phyloP scores from a whole-genome alignment of 2,329 filamentous ascomycete genomes.

The Chaetomiaceae sp. region DNA sequence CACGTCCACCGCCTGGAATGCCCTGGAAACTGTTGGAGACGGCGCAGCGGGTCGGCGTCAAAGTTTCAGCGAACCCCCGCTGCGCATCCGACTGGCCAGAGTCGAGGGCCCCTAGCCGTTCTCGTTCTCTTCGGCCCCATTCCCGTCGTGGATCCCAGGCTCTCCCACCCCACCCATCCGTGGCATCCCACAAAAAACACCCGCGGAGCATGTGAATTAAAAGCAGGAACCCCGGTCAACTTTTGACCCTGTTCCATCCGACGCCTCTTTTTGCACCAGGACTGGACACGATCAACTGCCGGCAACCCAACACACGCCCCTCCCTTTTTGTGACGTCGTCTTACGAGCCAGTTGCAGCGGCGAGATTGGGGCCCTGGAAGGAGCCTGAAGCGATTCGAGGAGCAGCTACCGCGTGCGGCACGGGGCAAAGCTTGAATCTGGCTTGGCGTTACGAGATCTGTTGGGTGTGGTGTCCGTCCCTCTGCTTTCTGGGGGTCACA shows the following conservation, averaged over 20 bases:
- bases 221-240: conserved; percentile 16
- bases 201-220: conserved; percentile 22
- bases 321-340: conserved; percentile 9
- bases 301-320: background rate
- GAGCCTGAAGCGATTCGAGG: background rate
- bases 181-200: conserved; percentile 18
- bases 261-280: background rate
- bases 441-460: conserved; percentile 20
- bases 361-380: too few relatives aligned
- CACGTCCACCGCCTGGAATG: background rate
- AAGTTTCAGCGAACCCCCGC: background rate
- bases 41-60: background rate
- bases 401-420: conserved; percentile 2
- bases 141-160: background rate
- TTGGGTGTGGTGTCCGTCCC: background rate
- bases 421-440: conserved; percentile 12
- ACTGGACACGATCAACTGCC: conserved; percentile 2
- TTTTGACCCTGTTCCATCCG: background rate
- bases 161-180: background rate
- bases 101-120: background rate
- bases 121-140: too few relatives aligned
- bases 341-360: background rate
- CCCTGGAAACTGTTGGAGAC: conserved; percentile 6
- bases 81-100: background rate
- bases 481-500: conserved; percentile 10